Evolutionary conservation across 331 rosid genomes (phyloP), one percentile per base, ranked within the genome.

Genomic region (Dryas integrifolia): DNA sequence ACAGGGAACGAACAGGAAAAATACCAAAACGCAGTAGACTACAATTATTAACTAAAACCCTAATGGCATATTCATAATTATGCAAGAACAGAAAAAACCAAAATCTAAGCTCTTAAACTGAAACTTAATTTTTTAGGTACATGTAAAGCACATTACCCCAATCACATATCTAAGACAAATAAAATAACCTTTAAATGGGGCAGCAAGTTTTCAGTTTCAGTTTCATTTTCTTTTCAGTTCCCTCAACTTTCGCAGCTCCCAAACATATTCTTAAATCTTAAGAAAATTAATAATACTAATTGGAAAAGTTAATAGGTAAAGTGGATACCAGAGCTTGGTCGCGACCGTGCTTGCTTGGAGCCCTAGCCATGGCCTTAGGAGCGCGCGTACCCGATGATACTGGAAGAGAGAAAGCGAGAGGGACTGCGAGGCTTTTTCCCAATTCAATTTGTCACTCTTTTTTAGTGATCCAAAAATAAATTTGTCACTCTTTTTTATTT

Each of bases 301-400:
- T 13, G 2, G 11, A 53, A 15, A 43, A 61, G 8, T 30, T 44
- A 16, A 61, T 10, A 24, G 18, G 1, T 44, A 11, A 35, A 73
- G 48, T 40, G 44, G 18, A 30, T 82, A 85, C 89, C 89, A 77
- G 77, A 77, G 81, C 72, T 53, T 80, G 73, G 56, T 85, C 86
- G 43, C 89, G 86, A 15, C 81, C 81, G 81, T 85, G 89, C 81
- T 85, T 85, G 76, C 69, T 81, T 49, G 86, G 82, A 70, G 67
- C 76, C 76, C 84, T 61, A 52, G 85, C 86, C 89, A 85, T 85
- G 75, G 71, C 16, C 53, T 30, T 13, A 26, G 3, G 62, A 53
- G 51, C 67, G 38, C 16, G 51, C 3, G 24, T 4, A 26, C n/a
- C 21, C 61, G 74, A 65, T 24, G 72, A 47, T 66, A 47, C 74